These are phyloP conservation scores for Condylostoma magnum DNA, from an alignment of 169 alveolate genomes.

Conservation along the genomic window DNA sequence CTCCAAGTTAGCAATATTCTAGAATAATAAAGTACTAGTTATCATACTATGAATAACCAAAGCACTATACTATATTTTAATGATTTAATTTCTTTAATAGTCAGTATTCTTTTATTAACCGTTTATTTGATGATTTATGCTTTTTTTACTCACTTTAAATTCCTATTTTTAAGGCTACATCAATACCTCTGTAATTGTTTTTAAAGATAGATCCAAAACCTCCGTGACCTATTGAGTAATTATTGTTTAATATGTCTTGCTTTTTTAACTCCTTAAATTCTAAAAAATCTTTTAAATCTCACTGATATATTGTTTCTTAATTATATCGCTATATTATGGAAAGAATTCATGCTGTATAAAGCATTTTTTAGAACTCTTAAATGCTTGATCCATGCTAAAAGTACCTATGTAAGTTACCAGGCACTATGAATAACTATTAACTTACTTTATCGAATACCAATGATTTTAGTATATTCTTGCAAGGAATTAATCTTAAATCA, in stretches of 20 bases:
- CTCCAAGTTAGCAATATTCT: constrained; percentile 45
- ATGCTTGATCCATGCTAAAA: no score
- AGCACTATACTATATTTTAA: constrained; percentile 36
- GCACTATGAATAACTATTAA: no score
- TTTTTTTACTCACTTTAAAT: background rate
- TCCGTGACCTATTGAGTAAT: background rate
- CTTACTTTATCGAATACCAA: no score
- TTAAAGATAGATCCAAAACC: constrained; percentile 2
- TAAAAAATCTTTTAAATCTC: no score
- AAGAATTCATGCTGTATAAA: no score
- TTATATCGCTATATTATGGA: no score
- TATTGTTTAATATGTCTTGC: background rate
- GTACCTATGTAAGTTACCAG: no score
- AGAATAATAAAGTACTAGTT: constrained; percentile 33
- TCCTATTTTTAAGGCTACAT: constrained; percentile 14
- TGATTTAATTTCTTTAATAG: constrained; percentile 36
- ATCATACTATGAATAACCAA: constrained; percentile 29
- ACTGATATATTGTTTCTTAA: no score
- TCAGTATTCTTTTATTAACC: constrained; percentile 35
- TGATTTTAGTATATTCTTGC: no score
- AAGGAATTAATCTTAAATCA: no score
- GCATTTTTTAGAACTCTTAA: no score
- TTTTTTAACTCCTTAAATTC: no score
- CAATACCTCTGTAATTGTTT: background rate
- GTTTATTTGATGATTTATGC: constrained; percentile 28